These are phyloP conservation scores for Prototheca wickerhamii DNA, from an alignment of 163 green algal species.

Conservation along the genomic window DNA sequence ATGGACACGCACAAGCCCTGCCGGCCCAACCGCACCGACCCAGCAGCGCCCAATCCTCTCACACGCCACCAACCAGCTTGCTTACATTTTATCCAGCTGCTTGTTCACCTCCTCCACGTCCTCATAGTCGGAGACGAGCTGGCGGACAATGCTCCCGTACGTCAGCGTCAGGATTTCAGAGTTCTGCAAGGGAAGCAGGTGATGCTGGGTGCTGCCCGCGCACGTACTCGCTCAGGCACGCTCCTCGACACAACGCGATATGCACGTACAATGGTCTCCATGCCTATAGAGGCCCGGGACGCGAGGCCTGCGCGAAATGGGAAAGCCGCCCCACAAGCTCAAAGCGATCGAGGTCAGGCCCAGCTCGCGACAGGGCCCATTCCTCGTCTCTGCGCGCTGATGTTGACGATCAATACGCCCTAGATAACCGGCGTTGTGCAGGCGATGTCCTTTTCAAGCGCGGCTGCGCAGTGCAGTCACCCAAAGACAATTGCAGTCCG, in stretches of 20 bases:
- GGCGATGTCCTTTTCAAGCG: no score
- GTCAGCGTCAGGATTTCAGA: conserved; percentile 93
- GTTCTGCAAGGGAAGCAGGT: conserved; percentile 39
- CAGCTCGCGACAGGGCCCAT: no score
- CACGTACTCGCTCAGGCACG: not conserved
- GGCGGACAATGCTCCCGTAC: conserved; percentile 91
- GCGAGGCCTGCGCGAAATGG: not conserved
- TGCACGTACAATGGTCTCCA: conserved; percentile 25
- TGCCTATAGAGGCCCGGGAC: not conserved
- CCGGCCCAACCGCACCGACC: no score
- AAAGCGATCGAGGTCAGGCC: no score
- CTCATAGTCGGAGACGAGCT: conserved; percentile 90
- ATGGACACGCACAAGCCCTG: no score
- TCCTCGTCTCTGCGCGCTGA: no score
- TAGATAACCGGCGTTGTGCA: no score
- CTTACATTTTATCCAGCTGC: conserved; percentile 94
- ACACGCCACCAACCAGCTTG: not conserved
- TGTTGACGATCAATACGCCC: no score
- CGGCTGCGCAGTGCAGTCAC: no score
- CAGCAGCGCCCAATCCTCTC: no score
- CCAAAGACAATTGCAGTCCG: no score
- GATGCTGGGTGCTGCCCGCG: not conserved
- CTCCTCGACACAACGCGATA: not conserved
- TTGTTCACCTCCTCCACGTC: conserved; percentile 93
- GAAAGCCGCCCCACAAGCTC: not conserved